These are phyloP conservation scores for Scheffersomyces amazonensis DNA, from an alignment of 805 yeast species.

Conservation along the genomic window DNA sequence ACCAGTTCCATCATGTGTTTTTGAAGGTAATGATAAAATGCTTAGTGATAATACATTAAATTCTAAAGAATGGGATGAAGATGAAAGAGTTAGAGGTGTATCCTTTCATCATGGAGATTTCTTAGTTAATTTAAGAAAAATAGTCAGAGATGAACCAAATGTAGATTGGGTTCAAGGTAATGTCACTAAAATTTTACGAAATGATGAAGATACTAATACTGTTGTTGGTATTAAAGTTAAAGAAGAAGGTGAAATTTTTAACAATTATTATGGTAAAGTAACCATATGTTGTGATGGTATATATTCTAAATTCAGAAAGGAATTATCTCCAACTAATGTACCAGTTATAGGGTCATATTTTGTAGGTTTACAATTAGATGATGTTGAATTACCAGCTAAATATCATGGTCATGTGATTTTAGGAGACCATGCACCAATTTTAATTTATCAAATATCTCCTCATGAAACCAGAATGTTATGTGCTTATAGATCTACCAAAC, in stretches of 20 bases:
- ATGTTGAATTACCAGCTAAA: slow-evolving; percentile 73
- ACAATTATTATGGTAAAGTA: slow-evolving; percentile 53
- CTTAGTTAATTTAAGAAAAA: slow-evolving; percentile 66
- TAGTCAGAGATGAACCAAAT: slow-evolving; percentile 68
- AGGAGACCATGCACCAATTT: slow-evolving; percentile 82
- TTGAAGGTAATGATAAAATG: slow-evolving; percentile 56
- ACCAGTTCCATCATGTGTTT: slow-evolving; percentile 55
- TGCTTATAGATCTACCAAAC: slow-evolving; percentile 70
- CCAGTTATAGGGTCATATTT: slow-evolving; percentile 81
- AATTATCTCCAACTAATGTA: slow-evolving; percentile 53
- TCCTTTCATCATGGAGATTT: slow-evolving; percentile 94
- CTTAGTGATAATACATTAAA: slow-evolving; percentile 46
- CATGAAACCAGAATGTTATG: slow-evolving; percentile 85
- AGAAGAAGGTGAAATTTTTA: slow-evolving; percentile 34
- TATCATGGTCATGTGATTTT: slow-evolving; percentile 87
- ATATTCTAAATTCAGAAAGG: slow-evolving; percentile 85
- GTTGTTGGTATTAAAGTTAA: slow-evolving; percentile 76
- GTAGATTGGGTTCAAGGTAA: slow-evolving; percentile 81
- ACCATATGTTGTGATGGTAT: slow-evolving; percentile 91
- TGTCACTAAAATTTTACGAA: slow-evolving; percentile 63
- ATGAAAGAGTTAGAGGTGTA: slow-evolving; percentile 64
- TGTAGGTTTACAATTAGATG: slow-evolving; percentile 72
- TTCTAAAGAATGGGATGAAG: slow-evolving; percentile 54
- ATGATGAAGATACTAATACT: slow-evolving; percentile 42
- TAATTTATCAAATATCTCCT: slow-evolving; percentile 83